A percentile compares a stretch with the other conserved stretches of the same genome.
These are phyloP conservation scores for Umbilicus rupestris DNA, from an alignment of 164 flowering plant genomes.

Conservation along the genomic window DNA sequence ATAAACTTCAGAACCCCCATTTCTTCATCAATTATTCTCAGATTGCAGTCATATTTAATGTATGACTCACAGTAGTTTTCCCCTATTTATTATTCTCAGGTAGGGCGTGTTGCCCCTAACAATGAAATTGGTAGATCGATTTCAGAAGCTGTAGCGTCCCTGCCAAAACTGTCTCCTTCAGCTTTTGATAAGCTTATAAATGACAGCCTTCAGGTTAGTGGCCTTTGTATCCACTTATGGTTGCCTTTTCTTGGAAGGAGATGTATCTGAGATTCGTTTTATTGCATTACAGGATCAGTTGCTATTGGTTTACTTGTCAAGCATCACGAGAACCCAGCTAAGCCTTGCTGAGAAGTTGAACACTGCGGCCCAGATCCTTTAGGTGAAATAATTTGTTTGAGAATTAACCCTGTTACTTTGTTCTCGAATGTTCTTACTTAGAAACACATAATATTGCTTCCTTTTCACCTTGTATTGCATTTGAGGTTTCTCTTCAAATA, in stretches of 20 bases:
- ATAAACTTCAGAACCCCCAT: not conserved
- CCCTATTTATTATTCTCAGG: constrained; percentile 32
- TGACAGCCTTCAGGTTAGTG: constrained; percentile 71
- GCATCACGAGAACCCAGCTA: constrained; percentile 88
- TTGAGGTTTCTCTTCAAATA: too few species aligned
- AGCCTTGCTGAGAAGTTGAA: constrained; percentile 87
- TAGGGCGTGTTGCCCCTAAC: constrained; percentile 59
- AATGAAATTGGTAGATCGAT: constrained; percentile 65
- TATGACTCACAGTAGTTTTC: not conserved
- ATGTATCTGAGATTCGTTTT: not conserved
- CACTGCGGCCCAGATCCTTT: constrained; percentile 88
- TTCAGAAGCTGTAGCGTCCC: constrained; percentile 57
- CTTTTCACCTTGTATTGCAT: too few species aligned
- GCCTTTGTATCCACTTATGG: not conserved
- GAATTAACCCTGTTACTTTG: too few species aligned
- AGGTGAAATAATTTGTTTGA: constrained; percentile 10
- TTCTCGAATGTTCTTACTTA: too few species aligned
- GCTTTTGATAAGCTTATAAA: constrained; percentile 84
- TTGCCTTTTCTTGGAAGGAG: not conserved
- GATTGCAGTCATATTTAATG: not conserved
- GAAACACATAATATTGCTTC: too few species aligned
- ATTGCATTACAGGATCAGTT: constrained; percentile 50
- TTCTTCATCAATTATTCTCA: not conserved
- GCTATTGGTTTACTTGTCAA: constrained; percentile 67
- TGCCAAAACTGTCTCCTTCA: constrained; percentile 67